Percentiles rank a stretch among this genome's conserved stretches.
Conservation (phyloP, 2,329 filamentous ascomycete species). For the Ascochyta fabae region DNA sequence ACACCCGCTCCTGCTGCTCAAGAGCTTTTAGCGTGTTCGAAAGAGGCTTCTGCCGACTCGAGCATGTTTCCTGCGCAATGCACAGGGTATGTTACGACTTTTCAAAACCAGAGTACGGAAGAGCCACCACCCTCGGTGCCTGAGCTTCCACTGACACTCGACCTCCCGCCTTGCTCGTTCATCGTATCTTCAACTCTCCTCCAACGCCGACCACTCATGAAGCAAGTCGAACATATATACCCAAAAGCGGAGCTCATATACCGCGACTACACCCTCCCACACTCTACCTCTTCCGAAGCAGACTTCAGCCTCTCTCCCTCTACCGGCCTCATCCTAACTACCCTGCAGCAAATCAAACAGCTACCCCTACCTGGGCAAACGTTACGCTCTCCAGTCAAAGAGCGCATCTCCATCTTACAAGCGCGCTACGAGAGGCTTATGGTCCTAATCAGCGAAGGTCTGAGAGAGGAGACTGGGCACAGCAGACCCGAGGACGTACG, state of each 20-base stretch:
- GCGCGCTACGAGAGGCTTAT: constrained; percentile 70
- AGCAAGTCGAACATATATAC: constrained; percentile 58
- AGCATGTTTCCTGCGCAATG: no score
- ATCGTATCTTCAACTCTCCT: constrained; percentile 61
- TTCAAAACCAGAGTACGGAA: neutral
- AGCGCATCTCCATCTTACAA: constrained; percentile 62
- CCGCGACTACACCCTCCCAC: constrained; percentile 59
- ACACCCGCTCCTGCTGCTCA: neutral
- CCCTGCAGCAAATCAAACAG: constrained; percentile 75
- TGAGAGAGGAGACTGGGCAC: constrained; percentile 32
- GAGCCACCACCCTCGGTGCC: neutral
- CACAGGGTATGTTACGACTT: neutral
- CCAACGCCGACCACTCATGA: constrained; percentile 56
- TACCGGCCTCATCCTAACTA: constrained; percentile 73
- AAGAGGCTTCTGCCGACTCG: neutral
- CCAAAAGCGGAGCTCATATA: constrained; percentile 63
- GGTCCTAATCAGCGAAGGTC: constrained; percentile 66
- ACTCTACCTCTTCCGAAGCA: constrained; percentile 60
- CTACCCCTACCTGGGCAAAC: constrained; percentile 68
- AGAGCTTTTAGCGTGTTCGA: neutral
- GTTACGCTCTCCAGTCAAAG: constrained; percentile 52
- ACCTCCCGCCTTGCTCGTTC: constrained; percentile 46
- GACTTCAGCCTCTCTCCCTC: constrained; percentile 75
- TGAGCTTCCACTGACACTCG: neutral
- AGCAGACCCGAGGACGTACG: constrained; percentile 36